Percentiles rank a stretch among this genome's conserved stretches.
Conservation (phyloP, 2,329 filamentous ascomycete species). For the Cytospora leucostoma region DNA sequence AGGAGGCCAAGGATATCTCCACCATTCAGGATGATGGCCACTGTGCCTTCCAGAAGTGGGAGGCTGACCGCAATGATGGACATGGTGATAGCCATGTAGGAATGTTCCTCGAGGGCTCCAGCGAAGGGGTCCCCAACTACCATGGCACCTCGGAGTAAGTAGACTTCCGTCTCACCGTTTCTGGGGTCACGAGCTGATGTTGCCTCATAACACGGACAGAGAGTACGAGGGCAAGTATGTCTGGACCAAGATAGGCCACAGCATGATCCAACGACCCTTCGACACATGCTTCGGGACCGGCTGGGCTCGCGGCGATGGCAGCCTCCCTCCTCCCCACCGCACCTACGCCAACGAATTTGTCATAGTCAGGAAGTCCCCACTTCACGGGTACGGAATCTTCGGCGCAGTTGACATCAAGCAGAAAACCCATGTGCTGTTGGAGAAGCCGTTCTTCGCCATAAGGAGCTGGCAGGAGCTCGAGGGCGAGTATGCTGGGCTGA, state of each 20-base stretch:
- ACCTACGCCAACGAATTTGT: slow-evolving; percentile 45
- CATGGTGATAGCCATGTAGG: neutral
- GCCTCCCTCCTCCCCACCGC: slow-evolving; percentile 16
- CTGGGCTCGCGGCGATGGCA: neutral
- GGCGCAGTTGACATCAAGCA: slow-evolving; percentile 42
- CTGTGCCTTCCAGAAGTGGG: neutral
- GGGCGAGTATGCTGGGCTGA: slow-evolving; percentile 41
- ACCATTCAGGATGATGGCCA: neutral
- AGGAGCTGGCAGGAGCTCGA: slow-evolving; percentile 36
- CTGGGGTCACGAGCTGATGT: neutral
- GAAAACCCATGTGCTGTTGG: slow-evolving; percentile 46
- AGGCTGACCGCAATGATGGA: neutral
- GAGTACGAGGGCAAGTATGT: neutral
- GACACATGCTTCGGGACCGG: slow-evolving; percentile 16
- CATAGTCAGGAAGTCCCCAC: slow-evolving; percentile 41
- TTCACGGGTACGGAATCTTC: slow-evolving; percentile 51
- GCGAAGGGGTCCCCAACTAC: neutral
- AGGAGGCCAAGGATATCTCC: neutral
- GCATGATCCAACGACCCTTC: neutral
- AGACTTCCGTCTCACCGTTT: neutral
- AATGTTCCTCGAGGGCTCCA: neutral
- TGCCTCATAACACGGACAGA: neutral
- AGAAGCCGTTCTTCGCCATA: slow-evolving; percentile 44
- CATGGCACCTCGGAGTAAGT: slow-evolving; percentile 8
- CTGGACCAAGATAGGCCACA: slow-evolving; percentile 4